Base-by-base conservation (phyloP, 2,329 filamentous ascomycete genomes). In the Coleophoma eucalyptorum region DNA sequence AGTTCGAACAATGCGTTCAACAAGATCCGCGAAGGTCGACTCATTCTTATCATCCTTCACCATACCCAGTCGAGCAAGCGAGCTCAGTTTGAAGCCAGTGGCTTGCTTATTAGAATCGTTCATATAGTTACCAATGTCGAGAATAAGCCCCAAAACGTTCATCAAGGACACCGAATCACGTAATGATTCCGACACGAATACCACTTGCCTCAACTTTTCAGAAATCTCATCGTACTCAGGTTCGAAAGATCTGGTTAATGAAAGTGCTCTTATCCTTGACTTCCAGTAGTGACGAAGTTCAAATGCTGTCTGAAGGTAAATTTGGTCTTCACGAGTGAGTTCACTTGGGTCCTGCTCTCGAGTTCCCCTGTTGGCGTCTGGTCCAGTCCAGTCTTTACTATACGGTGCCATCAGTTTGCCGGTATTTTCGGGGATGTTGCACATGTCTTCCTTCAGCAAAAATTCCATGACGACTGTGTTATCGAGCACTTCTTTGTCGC, bases 61-160 rank as follows among this genome's bases (percentile, higher is more conserved):
- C 92, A 99, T 97, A 54, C 88, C 92, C 50, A 99, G 76, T 50
- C 94, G 85, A 26, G 90, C 89, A 45, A 99, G 84, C 5, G 94
- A 97, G 65, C 91, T 94, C 13, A 99, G 83, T 75, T 99, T 99
- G 85, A 99, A 99, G 55, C 94, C 94, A 51, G 87, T 89, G 4
- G 94, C 94, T 72, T 97, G 94, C 74, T 99, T 99, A 73, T 97
- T 97, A 50, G 92, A 87, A 67, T 97, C 94, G 76, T 99, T 99
- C 94, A 99, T 99, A 78, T 96, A 99, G 71, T 99, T 99, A 69
- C 94, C 94, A 65, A 99, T 96, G 69, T 97, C 93, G 62, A 99
- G 76, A 69, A 99, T 99, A 55, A 97, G 79, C 52, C 93, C 92
- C 50, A 99, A 82, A 43, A 99, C 91, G 58, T 96, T 97, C 86